Evolutionary conservation across 495 filamentous ascomycete genomes (phyloP).

Genomic region (Ascodesmis nigricans): DNA sequence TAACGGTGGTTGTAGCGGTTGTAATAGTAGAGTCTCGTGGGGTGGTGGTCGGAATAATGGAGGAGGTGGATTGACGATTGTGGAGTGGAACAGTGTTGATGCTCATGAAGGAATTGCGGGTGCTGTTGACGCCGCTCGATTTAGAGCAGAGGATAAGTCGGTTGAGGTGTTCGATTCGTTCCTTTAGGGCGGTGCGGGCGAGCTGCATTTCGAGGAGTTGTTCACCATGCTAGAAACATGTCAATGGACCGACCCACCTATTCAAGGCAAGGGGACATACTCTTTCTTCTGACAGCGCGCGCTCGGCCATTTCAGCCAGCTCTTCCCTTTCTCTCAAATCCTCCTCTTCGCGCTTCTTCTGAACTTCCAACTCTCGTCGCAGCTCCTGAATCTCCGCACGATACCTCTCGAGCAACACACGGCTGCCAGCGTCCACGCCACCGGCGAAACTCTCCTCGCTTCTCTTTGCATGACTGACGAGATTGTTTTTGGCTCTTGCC

Average conservation of each 20-base stretch:
- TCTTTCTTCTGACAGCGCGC: slow-evolving; percentile 8
- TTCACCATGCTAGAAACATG: slow-evolving; percentile 44
- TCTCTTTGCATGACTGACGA: slow-evolving; percentile 89
- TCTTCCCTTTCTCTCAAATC: slow-evolving; percentile 33
- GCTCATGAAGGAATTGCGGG: slow-evolving; percentile 24
- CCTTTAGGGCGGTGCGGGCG: slow-evolving; percentile 82
- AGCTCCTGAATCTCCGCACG: slow-evolving; percentile 80
- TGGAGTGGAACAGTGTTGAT: too few relatives aligned
- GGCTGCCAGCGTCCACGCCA: slow-evolving; percentile 57
- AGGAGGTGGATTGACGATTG: too few relatives aligned
- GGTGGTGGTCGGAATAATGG: slow-evolving; percentile 8
- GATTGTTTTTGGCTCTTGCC: slow-evolving; percentile 87
- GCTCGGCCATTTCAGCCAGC: neutral
- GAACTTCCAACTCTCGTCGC: slow-evolving; percentile 55
- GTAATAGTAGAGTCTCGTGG: slow-evolving; percentile 32
- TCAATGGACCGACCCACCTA: too few relatives aligned
- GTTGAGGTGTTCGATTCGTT: slow-evolving; percentile 93
- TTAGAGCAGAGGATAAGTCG: slow-evolving; percentile 87
- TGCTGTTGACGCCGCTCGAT: slow-evolving; percentile 75
- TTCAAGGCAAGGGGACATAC: neutral
- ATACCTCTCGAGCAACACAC: slow-evolving; percentile 79
- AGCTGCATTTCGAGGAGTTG: slow-evolving; percentile 97
- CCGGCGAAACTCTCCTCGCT: slow-evolving; percentile 68
- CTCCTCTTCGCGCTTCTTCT: slow-evolving; percentile 51
- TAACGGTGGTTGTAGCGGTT: slow-evolving; percentile 43